A percentile compares a stretch with the other conserved stretches of the same genome.
Conservation (phyloP, 2,329 filamentous ascomycete genomes). For the Immersiporthe knoxdaviesiana region DNA sequence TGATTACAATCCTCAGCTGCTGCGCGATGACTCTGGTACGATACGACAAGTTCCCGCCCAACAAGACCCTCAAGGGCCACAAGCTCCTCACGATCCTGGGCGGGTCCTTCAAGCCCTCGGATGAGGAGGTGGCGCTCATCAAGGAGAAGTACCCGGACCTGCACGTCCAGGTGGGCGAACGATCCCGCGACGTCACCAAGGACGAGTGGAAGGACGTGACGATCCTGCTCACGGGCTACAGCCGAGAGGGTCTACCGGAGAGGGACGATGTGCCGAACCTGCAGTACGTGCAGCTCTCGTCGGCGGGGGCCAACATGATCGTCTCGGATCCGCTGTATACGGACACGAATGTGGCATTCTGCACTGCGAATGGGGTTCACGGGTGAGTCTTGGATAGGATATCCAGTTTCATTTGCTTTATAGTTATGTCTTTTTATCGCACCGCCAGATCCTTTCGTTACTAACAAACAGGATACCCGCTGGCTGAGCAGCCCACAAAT, state of each 20-base stretch:
- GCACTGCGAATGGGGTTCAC: constrained; percentile 61
- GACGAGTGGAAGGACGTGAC: constrained; percentile 54
- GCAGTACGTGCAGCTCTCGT: constrained; percentile 57
- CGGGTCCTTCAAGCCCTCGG: constrained; percentile 38
- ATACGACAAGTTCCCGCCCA: constrained; percentile 31
- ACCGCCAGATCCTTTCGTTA: neutral
- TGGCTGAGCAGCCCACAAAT: constrained; percentile 53
- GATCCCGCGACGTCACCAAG: constrained; percentile 35
- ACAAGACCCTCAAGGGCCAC: constrained; percentile 50
- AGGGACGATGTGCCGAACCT: constrained; percentile 50
- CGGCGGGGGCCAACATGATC: constrained; percentile 57
- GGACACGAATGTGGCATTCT: constrained; percentile 55
- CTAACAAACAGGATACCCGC: neutral
- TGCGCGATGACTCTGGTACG: constrained; percentile 21
- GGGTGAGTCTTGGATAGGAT: too few relatives aligned
- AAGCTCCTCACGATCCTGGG: constrained; percentile 47
- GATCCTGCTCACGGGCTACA: constrained; percentile 41
- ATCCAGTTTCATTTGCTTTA: too few relatives aligned
- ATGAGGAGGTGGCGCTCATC: constrained; percentile 42
- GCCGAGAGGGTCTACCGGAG: constrained; percentile 50
- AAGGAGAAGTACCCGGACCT: constrained; percentile 48
- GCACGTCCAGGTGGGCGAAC: constrained; percentile 41
- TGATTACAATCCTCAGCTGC: neutral
- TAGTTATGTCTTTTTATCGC: too few relatives aligned
- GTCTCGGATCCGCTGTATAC: constrained; percentile 51